A percentile compares a stretch with the other conserved stretches of the same genome.
Evolutionary conservation across 805 yeast species (phyloP).

Genomic region (Candida sithepensis): DNA sequence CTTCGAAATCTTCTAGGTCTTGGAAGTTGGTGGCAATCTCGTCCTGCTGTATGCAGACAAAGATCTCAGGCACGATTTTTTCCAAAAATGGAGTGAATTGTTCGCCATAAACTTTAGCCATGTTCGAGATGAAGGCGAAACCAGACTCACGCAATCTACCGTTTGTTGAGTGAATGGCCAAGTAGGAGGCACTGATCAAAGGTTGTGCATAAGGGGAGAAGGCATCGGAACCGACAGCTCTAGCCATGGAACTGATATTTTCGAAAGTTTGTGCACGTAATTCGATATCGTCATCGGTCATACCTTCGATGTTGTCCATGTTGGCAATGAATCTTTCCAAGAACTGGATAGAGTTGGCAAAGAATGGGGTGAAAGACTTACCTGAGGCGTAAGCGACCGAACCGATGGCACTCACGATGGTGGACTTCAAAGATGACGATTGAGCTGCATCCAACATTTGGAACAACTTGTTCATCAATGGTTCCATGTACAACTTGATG

Average conservation of each 20-base stretch:
- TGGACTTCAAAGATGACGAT: constrained; percentile 69
- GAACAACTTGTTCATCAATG: constrained; percentile 86
- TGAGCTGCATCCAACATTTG: constrained; percentile 75
- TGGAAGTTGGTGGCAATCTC: constrained; percentile 71
- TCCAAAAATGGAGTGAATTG: constrained; percentile 85
- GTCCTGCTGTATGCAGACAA: constrained; percentile 78
- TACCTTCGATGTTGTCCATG: constrained; percentile 62
- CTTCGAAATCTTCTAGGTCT: constrained; percentile 42
- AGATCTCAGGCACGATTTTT: constrained; percentile 77
- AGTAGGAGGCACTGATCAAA: constrained; percentile 81
- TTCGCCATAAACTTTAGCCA: constrained; percentile 92
- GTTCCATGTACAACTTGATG: constrained; percentile 73
- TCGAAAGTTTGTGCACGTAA: constrained; percentile 90
- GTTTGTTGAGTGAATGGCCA: constrained; percentile 70
- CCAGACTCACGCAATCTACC: constrained; percentile 92
- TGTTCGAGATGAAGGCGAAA: constrained; percentile 85
- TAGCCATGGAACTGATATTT: constrained; percentile 89
- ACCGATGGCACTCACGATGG: constrained; percentile 92
- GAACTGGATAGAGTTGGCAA: constrained; percentile 72
- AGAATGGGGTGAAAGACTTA: constrained; percentile 80
- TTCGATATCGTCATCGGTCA: constrained; percentile 86
- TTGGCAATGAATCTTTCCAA: constrained; percentile 79
- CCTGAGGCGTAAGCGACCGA: constrained; percentile 97
- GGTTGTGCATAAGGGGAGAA: constrained; percentile 86
- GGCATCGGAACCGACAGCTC: constrained; percentile 91